Evolutionary conservation across 345 rosid genomes (phyloP).

Genomic region (Sonneratia alba): DNA sequence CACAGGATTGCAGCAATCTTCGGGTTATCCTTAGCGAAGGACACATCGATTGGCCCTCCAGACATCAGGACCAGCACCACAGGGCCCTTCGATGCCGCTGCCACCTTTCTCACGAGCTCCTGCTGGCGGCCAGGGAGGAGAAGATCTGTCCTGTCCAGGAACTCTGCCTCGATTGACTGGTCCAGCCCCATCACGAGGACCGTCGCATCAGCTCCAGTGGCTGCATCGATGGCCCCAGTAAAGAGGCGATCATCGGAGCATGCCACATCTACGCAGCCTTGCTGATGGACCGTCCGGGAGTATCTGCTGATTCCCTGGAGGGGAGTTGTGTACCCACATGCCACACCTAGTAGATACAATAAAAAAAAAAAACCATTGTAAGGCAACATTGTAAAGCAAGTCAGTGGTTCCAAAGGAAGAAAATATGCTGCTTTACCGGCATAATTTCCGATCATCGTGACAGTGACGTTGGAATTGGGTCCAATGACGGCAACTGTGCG

Average conservation of each 20-base stretch:
- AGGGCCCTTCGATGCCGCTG: constrained; percentile 58
- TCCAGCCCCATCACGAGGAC: constrained; percentile 84
- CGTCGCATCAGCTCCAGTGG: constrained; percentile 54
- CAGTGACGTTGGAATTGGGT: constrained; percentile 65
- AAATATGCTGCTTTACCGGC: constrained; percentile 39
- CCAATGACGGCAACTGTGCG: constrained; percentile 69
- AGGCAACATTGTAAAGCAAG: background rate
- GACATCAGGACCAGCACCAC: constrained; percentile 56
- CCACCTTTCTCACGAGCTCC: constrained; percentile 49
- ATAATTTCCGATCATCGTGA: constrained; percentile 88
- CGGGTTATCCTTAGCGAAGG: constrained; percentile 49
- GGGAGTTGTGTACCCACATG: constrained; percentile 69
- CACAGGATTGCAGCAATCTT: constrained; percentile 54
- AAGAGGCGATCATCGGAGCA: constrained; percentile 47
- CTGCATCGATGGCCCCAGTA: constrained; percentile 37
- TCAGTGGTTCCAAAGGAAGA: too few relatives aligned
- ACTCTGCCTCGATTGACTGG: constrained; percentile 80
- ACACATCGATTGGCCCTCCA: constrained; percentile 79
- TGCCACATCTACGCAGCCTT: constrained; percentile 59
- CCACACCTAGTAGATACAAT: constrained; percentile 26
- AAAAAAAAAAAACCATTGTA: too few relatives aligned
- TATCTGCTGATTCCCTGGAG: constrained; percentile 55
- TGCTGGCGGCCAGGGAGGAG: constrained; percentile 74
- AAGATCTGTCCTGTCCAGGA: constrained; percentile 50
- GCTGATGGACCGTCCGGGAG: constrained; percentile 33